A percentile compares a stretch with the other conserved stretches of the same genome.
phyloP scores from a whole-genome alignment of 1,284 basidiomycete species.

The Leccinum proliferum region DNA sequence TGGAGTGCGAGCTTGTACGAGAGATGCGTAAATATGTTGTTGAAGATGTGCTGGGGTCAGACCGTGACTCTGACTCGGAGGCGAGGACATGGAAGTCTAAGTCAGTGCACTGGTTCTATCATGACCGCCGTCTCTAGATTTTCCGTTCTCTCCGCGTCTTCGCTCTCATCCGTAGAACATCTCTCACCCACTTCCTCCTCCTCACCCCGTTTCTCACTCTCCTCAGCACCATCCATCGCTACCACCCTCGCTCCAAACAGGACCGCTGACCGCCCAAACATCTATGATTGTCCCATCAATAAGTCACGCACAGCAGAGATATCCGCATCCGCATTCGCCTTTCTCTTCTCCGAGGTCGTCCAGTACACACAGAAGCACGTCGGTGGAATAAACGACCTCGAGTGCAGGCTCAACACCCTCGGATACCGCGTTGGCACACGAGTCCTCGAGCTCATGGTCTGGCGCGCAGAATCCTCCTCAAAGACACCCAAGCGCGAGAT shows the following conservation, averaged over 20 bases:
- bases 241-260: conserved; percentile 26
- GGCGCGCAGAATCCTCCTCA: conserved; percentile 62
- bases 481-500: conserved; percentile 87
- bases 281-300: conserved; percentile 84
- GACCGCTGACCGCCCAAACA: conserved; percentile 46
- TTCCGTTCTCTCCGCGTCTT: conserved; percentile 40
- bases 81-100: conserved; percentile 29
- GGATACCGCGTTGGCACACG: conserved; percentile 87
- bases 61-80: conserved; percentile 9
- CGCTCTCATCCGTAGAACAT: conserved; percentile 54
- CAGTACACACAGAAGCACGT: conserved; percentile 96
- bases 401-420: conserved; percentile 81
- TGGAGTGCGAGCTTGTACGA: conserved; percentile 66
- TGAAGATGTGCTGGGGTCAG: conserved; percentile 51
- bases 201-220: conserved; percentile 64
- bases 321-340: conserved; percentile 77
- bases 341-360: conserved; percentile 88
- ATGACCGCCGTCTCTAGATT: background rate
- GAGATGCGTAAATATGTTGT: conserved; percentile 69
- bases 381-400: conserved; percentile 91
- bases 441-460: conserved; percentile 74
- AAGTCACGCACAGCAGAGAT: conserved; percentile 80
- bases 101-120: background rate
- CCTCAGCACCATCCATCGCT: conserved; percentile 48
- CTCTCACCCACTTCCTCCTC: conserved; percentile 51